phyloP scores from a whole-genome alignment of 257 asterid genomes.

The Fraxinus americana region DNA sequence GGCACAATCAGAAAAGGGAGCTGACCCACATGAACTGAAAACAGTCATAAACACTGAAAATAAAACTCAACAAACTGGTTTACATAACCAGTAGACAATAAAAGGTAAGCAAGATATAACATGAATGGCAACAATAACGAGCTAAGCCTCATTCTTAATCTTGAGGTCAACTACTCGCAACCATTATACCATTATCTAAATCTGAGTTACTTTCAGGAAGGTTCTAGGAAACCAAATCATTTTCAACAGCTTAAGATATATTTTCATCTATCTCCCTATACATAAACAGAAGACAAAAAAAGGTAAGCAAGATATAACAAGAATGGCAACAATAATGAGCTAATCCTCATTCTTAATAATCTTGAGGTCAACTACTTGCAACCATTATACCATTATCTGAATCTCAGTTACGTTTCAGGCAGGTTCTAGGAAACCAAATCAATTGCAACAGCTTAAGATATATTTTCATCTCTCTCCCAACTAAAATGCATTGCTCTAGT shows the following conservation, averaged over 20 bases:
- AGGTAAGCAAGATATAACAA: too few species aligned
- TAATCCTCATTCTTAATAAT: too few species aligned
- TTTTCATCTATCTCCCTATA: not conserved
- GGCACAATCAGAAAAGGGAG: conserved; percentile 1
- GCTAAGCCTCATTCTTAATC: too few species aligned
- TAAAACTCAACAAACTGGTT: not conserved
- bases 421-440: not conserved
- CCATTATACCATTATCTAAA: not conserved
- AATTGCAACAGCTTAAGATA: not conserved
- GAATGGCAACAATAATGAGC: not conserved
- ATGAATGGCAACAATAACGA: not conserved
- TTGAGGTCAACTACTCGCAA: too few species aligned
- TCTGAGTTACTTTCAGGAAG: not conserved
- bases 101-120: not conserved
- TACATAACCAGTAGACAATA: not conserved
- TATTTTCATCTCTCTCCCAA: not conserved
- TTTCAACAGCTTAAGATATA: not conserved
- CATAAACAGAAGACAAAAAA: too few species aligned
- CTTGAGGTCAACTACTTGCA: too few species aligned
- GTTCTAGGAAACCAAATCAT: not conserved
- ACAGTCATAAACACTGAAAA: not conserved
- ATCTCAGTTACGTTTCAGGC: not conserved
- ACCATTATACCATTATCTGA: not conserved
- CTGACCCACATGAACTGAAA: conserved; percentile 10
- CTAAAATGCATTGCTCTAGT: not conserved